Evolutionary conservation across 2,329 filamentous ascomycete species (phyloP).

Genomic region (Grosmannia huntii): DNA sequence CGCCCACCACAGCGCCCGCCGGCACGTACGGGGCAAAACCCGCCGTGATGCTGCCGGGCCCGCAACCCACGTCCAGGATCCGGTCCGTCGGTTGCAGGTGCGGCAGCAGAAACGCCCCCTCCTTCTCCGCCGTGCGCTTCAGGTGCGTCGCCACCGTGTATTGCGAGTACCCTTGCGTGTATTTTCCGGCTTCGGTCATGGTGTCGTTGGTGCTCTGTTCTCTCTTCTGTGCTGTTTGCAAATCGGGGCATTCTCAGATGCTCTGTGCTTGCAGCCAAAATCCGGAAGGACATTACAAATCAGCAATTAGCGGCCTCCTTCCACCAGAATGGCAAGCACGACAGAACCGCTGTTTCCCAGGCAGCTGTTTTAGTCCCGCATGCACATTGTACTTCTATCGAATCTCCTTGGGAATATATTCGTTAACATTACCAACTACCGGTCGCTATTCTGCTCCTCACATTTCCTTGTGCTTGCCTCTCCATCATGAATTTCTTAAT

Average conservation of each 20-base stretch:
- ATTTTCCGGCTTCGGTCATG: neutral
- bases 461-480: neutral
- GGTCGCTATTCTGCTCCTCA: neutral
- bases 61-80: constrained; percentile 35
- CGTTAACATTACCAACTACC: neutral
- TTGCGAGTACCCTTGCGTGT: neutral
- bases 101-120: constrained; percentile 29
- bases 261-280: neutral
- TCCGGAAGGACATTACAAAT: neutral
- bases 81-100: constrained; percentile 23
- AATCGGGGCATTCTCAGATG: neutral
- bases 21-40: constrained; percentile 27
- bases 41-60: constrained; percentile 34
- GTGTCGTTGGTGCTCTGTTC: neutral
- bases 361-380: no score
- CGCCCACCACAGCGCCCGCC: constrained; percentile 24
- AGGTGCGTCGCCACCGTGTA: constrained; percentile 24
- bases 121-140: constrained; percentile 28
- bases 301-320: neutral
- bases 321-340: neutral
- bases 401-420: neutral
- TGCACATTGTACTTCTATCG: no score
- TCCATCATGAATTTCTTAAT: neutral
- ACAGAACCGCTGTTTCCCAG: neutral
- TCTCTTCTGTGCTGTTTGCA: neutral